A percentile compares a stretch with the other conserved stretches of the same genome.
Conservation (phyloP, 768 basidiomycete genomes). For the Pleurotus sapidus region DNA sequence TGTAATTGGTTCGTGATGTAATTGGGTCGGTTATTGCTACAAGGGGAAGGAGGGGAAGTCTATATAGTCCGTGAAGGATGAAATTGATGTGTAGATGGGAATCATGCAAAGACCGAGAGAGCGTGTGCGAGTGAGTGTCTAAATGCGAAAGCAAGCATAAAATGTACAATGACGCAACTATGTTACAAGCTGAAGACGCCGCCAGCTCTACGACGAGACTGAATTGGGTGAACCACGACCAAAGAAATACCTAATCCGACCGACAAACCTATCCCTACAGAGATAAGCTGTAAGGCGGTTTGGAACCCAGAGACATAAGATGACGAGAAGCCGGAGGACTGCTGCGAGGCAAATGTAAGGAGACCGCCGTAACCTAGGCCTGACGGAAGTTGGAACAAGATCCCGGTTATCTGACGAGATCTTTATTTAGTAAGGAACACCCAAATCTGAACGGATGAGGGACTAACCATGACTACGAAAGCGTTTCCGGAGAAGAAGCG, state of each 20-base stretch:
- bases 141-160: too few species aligned
- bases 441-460: not conserved
- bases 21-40: too few species aligned
- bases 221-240: slow-evolving; percentile 63
- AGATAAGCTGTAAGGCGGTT: slow-evolving; percentile 73
- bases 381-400: slow-evolving; percentile 83
- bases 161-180: not conserved
- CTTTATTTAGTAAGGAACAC: not conserved
- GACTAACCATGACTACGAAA: slow-evolving; percentile 76
- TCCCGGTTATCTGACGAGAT: slow-evolving; percentile 57
- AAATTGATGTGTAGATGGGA: too few species aligned
- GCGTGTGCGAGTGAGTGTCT: too few species aligned
- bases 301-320: slow-evolving; percentile 71
- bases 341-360: slow-evolving; percentile 61
- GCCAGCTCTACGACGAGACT: slow-evolving; percentile 51
- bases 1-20: too few species aligned
- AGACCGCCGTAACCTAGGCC: slow-evolving; percentile 81
- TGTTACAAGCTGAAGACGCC: slow-evolving; percentile 61
- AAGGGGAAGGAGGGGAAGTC: too few species aligned
- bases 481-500: slow-evolving; percentile 71
- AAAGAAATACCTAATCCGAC: slow-evolving; percentile 76
- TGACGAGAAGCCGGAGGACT: slow-evolving; percentile 45
- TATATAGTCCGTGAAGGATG: too few species aligned
- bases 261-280: slow-evolving; percentile 75
- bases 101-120: too few species aligned